Conservation (phyloP, 1,284 basidiomycete genomes). For the Ganoderma multipileum region DNA sequence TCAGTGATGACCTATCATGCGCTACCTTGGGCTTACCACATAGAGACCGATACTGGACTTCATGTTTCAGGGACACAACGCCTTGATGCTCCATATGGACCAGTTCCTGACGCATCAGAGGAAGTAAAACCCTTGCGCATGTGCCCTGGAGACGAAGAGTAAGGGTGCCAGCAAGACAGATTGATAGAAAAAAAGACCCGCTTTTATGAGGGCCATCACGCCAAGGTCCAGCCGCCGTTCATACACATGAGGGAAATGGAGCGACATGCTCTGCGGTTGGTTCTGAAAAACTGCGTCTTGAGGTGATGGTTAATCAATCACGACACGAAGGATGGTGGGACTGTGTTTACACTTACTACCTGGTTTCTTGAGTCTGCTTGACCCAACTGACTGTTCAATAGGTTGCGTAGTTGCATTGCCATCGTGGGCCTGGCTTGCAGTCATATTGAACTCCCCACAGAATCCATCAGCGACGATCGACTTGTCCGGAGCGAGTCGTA, state of each 20-base stretch:
- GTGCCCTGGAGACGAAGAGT: no score
- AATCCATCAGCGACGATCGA: neutral
- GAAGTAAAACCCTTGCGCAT: no score
- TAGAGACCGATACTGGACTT: no score
- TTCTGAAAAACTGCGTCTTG: neutral
- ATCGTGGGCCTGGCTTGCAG: neutral
- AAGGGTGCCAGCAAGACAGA: no score
- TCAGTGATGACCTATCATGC: neutral
- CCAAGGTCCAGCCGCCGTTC: neutral
- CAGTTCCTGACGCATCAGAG: no score
- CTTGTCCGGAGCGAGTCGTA: neutral
- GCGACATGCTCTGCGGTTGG: neutral
- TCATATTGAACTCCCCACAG: neutral
- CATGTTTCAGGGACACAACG: no score
- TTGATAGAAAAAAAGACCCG: no score
- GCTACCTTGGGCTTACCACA: no score
- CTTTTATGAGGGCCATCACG: neutral
- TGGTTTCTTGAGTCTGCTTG: neutral
- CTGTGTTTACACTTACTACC: neutral
- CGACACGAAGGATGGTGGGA: neutral
- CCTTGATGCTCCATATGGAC: no score
- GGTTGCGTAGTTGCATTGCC: neutral
- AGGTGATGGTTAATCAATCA: neutral
- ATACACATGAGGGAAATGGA: neutral
- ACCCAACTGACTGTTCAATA: neutral